A percentile compares a stretch with the other conserved stretches of the same genome.
Evolutionary conservation across 2,329 filamentous ascomycete species (phyloP).

Genomic region (Fusarium torreyae): DNA sequence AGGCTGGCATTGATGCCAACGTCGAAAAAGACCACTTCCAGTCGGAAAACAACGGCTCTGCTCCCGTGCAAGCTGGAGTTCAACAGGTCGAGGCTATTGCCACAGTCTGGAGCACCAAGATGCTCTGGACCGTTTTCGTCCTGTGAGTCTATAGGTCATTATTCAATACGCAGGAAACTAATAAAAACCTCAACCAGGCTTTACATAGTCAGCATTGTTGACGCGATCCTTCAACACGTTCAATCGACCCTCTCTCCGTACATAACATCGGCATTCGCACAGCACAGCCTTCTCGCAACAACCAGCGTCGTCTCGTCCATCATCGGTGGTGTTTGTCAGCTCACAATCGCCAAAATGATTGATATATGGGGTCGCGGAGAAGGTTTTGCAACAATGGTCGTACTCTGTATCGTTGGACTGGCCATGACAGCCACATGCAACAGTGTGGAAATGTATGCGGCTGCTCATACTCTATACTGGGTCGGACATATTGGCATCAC

Average conservation of each 20-base stretch:
- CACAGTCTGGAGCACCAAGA: no score
- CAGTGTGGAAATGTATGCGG: slow-evolving; percentile 8
- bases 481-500: neutral
- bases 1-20: no score
- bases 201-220: no score
- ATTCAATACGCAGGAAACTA: no score
- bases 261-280: neutral
- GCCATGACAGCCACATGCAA: slow-evolving; percentile 3
- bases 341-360: neutral
- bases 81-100: no score
- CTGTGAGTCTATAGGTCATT: no score
- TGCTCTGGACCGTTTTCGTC: no score
- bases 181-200: no score
- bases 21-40: no score
- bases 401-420: neutral
- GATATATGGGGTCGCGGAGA: neutral
- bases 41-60: no score
- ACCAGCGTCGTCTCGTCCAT: neutral
- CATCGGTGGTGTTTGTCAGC: neutral
- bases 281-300: neutral
- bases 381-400: neutral
- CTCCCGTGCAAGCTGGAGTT: no score
- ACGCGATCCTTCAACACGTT: no score
- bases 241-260: neutral
- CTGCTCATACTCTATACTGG: slow-evolving; percentile 8